Evolutionary conservation across 2,329 filamentous ascomycete genomes (phyloP), one percentile per base, ranked within the genome.

Genomic region (Lasiodiplodia sp.): DNA sequence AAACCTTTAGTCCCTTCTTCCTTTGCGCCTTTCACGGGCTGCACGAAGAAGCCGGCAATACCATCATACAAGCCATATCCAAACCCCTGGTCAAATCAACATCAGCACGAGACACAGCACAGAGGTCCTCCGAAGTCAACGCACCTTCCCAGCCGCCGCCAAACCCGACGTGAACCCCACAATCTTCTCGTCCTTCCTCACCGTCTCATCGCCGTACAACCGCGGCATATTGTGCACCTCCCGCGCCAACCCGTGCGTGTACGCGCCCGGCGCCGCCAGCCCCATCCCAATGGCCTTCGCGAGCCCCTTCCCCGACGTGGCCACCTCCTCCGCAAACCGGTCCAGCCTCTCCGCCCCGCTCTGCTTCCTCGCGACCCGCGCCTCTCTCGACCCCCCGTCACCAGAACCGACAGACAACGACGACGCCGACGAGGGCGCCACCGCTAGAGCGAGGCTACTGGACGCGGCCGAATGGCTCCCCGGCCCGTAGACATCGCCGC

Each of bases 181-280:
- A 5, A 97, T 91, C 73, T 92, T 92, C 69, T 93, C 91, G 0
- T 87, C 82, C n/a, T 91, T 90, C 12, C 92, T 86, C 0, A 97
- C 89, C 1, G 92, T 89, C 74, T 96, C 93, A 18, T 73, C 74
- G 52, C 94, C 92, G 76, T 97, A 97, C 1, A 97, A 83, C 72
- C 88, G 90, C 0, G 94, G 94, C 6, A 92, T 90, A 73, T 97
- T 97, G 76, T 95, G 91, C 77, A 97, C 96, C 0, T 94, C 94
- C 77, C 91, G 92, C 0, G 94, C 91, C 49, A 97, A 80, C 0
- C 91, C 92, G 51, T 97, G 81, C 47, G 92, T 92, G 71, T 97
- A 91, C 77, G 96, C 92, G 85, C 96, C 91, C 0, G 94, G 94
- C 2, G 91, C 90, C 73, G 91, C 92, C 69, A 95, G 84, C 5